phyloP scores from a whole-genome alignment of 768 basidiomycete genomes.

The Imleria badia region DNA sequence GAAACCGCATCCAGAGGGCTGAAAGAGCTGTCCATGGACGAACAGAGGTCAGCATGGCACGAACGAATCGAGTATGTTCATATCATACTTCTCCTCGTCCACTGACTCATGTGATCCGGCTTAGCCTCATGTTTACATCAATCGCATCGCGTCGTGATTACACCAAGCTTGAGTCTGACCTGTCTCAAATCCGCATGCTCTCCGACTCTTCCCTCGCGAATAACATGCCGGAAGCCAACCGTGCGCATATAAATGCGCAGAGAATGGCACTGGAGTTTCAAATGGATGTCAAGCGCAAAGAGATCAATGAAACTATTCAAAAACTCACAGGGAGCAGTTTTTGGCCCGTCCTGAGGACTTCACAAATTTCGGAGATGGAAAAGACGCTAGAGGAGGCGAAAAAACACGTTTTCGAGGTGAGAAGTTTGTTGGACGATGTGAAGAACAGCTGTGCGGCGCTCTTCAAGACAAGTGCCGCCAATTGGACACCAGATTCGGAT shows the following conservation, averaged over 20 bases:
- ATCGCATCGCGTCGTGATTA: constrained; percentile 35
- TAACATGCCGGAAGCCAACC: constrained; percentile 27
- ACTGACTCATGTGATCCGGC: background rate
- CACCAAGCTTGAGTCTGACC: constrained; percentile 32
- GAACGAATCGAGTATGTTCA: constrained; percentile 40
- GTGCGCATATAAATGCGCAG: constrained; percentile 22
- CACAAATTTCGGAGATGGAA: constrained; percentile 27
- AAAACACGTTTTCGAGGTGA: constrained; percentile 34
- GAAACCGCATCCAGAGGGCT: constrained; percentile 1
- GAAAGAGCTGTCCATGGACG: constrained; percentile 33
- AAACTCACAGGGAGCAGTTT: constrained; percentile 36
- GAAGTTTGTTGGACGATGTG: constrained; percentile 21
- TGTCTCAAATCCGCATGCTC: constrained; percentile 27
- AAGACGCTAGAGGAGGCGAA: constrained; percentile 23
- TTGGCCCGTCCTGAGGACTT: constrained; percentile 38
- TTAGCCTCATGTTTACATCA: constrained; percentile 37
- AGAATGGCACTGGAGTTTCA: constrained; percentile 23
- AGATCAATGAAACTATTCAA: constrained; percentile 30
- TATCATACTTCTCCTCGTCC: background rate
- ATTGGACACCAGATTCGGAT: constrained; percentile 16
- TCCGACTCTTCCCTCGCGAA: constrained; percentile 24
- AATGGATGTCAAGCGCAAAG: constrained; percentile 32
- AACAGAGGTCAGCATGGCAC: constrained; percentile 40
- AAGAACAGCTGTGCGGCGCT: constrained; percentile 23
- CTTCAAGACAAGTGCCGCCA: constrained; percentile 16